A percentile compares a stretch with the other conserved stretches of the same genome.
phyloP scores from a whole-genome alignment of 441 rosid species.

The Melastoma candidum region DNA sequence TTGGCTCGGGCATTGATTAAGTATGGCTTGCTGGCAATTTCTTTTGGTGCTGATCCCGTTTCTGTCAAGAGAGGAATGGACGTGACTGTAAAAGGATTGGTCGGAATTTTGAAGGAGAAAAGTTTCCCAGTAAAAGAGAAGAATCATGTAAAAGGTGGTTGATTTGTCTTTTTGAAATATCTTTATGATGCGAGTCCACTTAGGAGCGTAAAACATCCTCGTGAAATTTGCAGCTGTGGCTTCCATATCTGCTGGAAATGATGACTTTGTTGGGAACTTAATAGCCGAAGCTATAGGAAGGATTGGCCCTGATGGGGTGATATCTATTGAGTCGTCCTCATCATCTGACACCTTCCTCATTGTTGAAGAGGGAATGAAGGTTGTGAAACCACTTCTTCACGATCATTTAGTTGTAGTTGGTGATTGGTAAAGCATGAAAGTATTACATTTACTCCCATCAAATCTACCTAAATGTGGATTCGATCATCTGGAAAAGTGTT shows the following conservation, averaged over 20 bases:
- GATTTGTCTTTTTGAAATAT: background rate
- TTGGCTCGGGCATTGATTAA: slow-evolving; percentile 81
- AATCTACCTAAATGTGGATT: no score
- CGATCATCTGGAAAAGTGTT: no score
- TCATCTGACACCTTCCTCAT: slow-evolving; percentile 60
- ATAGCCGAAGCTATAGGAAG: slow-evolving; percentile 69
- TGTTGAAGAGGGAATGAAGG: slow-evolving; percentile 94
- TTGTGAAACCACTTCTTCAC: slow-evolving; percentile 20
- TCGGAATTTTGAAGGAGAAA: slow-evolving; percentile 40
- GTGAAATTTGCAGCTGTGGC: slow-evolving; percentile 63
- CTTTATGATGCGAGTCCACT: slow-evolving; percentile 1
- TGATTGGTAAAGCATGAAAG: no score
- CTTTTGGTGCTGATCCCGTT: slow-evolving; percentile 84
- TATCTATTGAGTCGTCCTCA: slow-evolving; percentile 68
- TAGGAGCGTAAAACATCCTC: slow-evolving; percentile 1
- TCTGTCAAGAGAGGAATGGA: slow-evolving; percentile 69
- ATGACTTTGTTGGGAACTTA: slow-evolving; percentile 67
- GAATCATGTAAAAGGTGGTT: slow-evolving; percentile 56
- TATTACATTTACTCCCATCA: no score
- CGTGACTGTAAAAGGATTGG: slow-evolving; percentile 56
- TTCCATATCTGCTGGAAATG: slow-evolving; percentile 84
- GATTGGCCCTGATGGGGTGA: slow-evolving; percentile 86
- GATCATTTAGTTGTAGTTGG: no score
- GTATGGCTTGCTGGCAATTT: slow-evolving; percentile 59
- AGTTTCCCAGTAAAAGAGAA: slow-evolving; percentile 61